Conservation (phyloP, 2,329 filamentous ascomycete genomes). For the Xylaria sp. region DNA sequence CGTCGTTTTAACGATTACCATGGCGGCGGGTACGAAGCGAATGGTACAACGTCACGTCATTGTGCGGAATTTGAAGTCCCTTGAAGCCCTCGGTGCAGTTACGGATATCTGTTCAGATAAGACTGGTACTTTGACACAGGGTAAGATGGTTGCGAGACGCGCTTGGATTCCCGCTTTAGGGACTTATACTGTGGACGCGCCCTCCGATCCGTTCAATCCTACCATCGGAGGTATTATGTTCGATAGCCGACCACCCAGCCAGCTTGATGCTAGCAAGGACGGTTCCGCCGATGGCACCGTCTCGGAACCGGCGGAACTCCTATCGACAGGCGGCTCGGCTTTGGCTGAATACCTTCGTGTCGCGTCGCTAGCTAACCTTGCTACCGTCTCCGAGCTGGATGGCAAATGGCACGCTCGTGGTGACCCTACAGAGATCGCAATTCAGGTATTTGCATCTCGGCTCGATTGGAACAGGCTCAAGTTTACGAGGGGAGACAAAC, state of each 20-base stretch:
- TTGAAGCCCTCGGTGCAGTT: constrained; percentile 71
- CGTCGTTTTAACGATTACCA: constrained; percentile 75
- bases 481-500: constrained; percentile 60
- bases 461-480: constrained; percentile 69
- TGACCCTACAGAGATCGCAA: constrained; percentile 77
- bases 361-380: constrained; percentile 67
- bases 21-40: constrained; percentile 68
- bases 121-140: constrained; percentile 70
- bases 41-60: constrained; percentile 69
- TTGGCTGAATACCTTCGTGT: constrained; percentile 68
- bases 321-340: constrained; percentile 55
- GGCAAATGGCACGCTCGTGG: constrained; percentile 69
- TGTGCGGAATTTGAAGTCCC: constrained; percentile 66
- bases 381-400: constrained; percentile 58
- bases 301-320: constrained; percentile 50
- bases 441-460: constrained; percentile 76
- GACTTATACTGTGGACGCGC: constrained; percentile 67
- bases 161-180: constrained; percentile 69
- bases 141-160: constrained; percentile 71
- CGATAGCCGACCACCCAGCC: constrained; percentile 51
- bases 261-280: constrained; percentile 49
- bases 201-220: constrained; percentile 68
- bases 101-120: constrained; percentile 67
- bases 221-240: constrained; percentile 61
- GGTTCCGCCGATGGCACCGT: constrained; percentile 38